phyloP scores from a whole-genome alignment of 139 green algal genomes.

The Zygnema cylindricum region DNA sequence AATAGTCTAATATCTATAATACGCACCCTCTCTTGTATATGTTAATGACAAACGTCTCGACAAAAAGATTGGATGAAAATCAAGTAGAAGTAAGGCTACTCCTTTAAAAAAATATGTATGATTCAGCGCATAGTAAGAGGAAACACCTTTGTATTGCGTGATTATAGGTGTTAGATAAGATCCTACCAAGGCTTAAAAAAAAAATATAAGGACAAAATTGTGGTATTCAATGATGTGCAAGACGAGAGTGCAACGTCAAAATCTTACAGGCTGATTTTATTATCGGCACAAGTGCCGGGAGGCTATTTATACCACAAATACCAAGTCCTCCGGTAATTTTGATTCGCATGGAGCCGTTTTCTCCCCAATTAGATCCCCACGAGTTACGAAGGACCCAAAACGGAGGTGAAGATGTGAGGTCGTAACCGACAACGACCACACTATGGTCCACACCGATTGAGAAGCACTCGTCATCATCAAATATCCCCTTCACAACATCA shows the following conservation, averaged over 20 bases:
- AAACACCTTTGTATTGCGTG: too few relatives aligned
- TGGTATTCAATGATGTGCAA: neutral
- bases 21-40: too few relatives aligned
- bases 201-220: too few relatives aligned
- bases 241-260: neutral
- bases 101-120: too few relatives aligned
- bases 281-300: neutral
- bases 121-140: too few relatives aligned
- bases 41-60: too few relatives aligned
- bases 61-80: too few relatives aligned
- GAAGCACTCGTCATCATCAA: neutral
- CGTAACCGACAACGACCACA: neutral
- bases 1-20: too few relatives aligned
- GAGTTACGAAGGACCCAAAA: conserved; percentile 1
- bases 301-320: neutral
- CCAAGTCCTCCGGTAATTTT: neutral
- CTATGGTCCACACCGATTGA: neutral
- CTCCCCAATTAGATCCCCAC: neutral
- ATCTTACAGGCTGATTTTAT: neutral
- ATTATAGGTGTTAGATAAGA: too few relatives aligned
- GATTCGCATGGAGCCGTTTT: conserved; percentile 3
- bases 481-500: neutral
- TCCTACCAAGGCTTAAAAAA: too few relatives aligned
- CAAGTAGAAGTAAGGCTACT: too few relatives aligned
- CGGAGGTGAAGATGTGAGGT: neutral